Conservation (phyloP, 116 monocot species). For the Phalaenopsis hybrid region DNA sequence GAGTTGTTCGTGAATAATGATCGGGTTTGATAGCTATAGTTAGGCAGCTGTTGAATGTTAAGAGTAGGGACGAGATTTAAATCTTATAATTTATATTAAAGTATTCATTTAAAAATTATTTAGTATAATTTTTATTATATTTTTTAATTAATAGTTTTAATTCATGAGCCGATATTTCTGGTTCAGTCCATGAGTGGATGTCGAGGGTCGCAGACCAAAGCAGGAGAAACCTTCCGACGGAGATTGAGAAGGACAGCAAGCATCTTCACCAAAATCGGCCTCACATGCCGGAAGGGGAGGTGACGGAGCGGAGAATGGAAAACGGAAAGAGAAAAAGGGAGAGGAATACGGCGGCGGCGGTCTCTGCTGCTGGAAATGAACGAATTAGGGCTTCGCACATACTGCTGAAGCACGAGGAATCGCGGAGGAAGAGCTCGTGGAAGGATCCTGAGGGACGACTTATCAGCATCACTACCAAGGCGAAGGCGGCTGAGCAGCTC, state of each 20-base stretch:
- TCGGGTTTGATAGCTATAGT: too few species aligned
- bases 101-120: too few species aligned
- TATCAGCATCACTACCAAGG: slow-evolving; percentile 38
- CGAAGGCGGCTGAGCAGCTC: slow-evolving; percentile 24
- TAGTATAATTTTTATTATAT: too few species aligned
- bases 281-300: background rate
- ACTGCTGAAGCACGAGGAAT: slow-evolving; percentile 55
- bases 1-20: too few species aligned
- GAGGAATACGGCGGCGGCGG: slow-evolving; percentile 1
- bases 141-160: too few species aligned
- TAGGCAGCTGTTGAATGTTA: too few species aligned
- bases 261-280: background rate
- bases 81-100: too few species aligned
- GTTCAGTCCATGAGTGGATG: too few species aligned
- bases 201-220: too few species aligned
- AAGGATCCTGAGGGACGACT: slow-evolving; percentile 45
- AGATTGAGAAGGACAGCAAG: too few species aligned
- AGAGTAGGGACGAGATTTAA: too few species aligned
- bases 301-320: background rate
- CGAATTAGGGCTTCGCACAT: slow-evolving; percentile 48
- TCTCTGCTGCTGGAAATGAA: slow-evolving; percentile 13
- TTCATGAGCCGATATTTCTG: background rate
- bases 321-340: slow-evolving; percentile 10
- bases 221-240: too few species aligned
- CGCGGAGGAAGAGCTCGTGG: slow-evolving; percentile 55